Percentiles rank a stretch among this genome's conserved stretches.
Evolutionary conservation across 805 yeast genomes (phyloP).

Genomic region (Wickerhamiella siamensis): DNA sequence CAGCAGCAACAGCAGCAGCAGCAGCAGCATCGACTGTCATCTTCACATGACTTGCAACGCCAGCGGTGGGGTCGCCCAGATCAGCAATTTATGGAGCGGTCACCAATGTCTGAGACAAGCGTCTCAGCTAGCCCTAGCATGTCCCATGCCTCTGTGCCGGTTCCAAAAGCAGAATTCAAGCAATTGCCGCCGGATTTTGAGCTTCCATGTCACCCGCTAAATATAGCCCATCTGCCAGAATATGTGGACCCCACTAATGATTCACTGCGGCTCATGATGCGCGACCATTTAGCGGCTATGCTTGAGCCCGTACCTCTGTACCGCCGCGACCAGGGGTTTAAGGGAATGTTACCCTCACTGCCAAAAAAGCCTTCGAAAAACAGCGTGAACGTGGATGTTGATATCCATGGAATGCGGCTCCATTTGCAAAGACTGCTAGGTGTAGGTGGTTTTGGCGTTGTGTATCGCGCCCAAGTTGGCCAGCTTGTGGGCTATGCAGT

Average conservation of each 20-base stretch:
- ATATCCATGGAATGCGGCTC: not conserved
- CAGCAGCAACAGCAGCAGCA: not conserved
- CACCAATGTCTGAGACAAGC: not conserved
- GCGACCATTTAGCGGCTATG: not conserved
- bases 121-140: not conserved
- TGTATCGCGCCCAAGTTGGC: conserved; percentile 52
- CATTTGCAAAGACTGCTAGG: conserved; percentile 37
- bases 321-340: not conserved
- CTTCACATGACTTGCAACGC: not conserved
- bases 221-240: not conserved
- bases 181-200: not conserved
- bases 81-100: not conserved
- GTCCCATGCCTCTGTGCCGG: not conserved
- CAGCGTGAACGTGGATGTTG: not conserved
- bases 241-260: not conserved
- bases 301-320: not conserved
- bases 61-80: not conserved
- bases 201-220: not conserved
- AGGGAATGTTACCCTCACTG: not conserved
- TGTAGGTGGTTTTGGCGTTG: conserved; percentile 68
- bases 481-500: conserved; percentile 46
- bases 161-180: not conserved
- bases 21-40: not conserved
- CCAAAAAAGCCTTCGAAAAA: not conserved
- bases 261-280: not conserved